Evolutionary conservation across 805 yeast species (phyloP), one percentile per base, ranked within the genome.

Genomic region (Cyberlindnera euphorbiiphila): DNA sequence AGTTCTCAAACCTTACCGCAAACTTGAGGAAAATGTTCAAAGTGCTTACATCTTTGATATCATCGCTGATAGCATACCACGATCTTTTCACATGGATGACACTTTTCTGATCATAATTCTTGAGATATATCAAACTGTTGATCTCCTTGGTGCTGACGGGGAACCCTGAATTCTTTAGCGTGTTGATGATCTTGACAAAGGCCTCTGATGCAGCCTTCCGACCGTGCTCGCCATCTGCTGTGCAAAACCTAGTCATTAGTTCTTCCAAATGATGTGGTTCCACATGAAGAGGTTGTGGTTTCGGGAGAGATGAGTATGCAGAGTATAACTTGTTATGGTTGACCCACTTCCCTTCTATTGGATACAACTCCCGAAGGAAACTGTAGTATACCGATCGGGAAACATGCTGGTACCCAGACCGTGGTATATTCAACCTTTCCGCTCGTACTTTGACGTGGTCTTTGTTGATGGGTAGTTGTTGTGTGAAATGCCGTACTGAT

Each of bases 211-310:
- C 29, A 10, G 17, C 12, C 20, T 25, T 18, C 4, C 36, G 29
- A 10, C 45, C 39, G 32, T 35, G 13, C 33, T 8, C 27, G 4
- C 51, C 51, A 14, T 36, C 44, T 11, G 43, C 37, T 4, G 34
- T 28, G 37, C 47, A 41, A 23, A 60, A 45, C 3, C 34, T 26
- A 4, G 38, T 21, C 20, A 66, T 17, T 6, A 65, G 40, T 9
- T 46, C 51, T 41, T 65, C 69, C 17, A 65, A 46, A 37, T 64
- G 62, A 9, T 33, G 42, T 1, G 54, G 43, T 5, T 46, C 40
- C 14, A 65, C 51, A 29, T 54, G 54, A 11, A 44, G 33, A 6
- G 67, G 64, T 22, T 57, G 56, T 10, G 64, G 66, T 14, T 41
- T 29, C 3, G 71, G 70, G 5, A 65, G 38, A 2, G 35, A 19